These are phyloP conservation scores for Phascolomyces articulosus DNA, from an alignment of 371 early-diverging fungal genomes.

Conservation along the genomic window DNA sequence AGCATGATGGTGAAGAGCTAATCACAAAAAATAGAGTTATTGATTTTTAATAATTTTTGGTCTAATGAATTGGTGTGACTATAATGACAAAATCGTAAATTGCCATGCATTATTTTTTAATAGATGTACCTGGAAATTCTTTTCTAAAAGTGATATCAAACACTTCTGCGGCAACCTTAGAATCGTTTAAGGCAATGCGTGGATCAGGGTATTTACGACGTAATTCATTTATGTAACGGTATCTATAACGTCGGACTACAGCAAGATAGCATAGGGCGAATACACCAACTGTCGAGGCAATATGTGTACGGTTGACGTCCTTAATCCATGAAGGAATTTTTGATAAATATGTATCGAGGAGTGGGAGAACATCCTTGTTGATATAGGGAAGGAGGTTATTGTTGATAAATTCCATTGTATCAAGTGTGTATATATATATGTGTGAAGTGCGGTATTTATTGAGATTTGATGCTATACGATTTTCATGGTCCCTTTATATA, in stretches of 20 bases:
- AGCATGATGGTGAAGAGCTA: slow-evolving; percentile 7
- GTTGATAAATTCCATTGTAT: not conserved
- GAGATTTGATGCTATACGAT: too few species aligned
- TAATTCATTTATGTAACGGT: slow-evolving; percentile 30
- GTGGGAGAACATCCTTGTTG: not conserved
- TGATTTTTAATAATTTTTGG: not conserved
- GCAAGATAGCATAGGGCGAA: slow-evolving; percentile 24
- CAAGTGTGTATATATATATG: not conserved
- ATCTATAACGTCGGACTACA: slow-evolving; percentile 40
- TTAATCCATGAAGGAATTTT: not conserved
- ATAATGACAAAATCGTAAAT: too few species aligned
- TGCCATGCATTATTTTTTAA: not conserved
- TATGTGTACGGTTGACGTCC: not conserved
- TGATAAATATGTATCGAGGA: not conserved
- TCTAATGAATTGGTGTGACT: too few species aligned
- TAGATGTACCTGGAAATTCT: slow-evolving; percentile 49
- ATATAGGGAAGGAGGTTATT: not conserved
- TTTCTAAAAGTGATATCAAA: slow-evolving; percentile 27
- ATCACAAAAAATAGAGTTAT: too few species aligned
- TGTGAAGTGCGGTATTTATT: too few species aligned
- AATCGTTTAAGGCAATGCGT: slow-evolving; percentile 33
- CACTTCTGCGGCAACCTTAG: slow-evolving; percentile 44
- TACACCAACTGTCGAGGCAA: not conserved
- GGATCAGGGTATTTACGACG: slow-evolving; percentile 53
- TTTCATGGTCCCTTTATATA: too few species aligned